These are phyloP conservation scores for Gonapodya sp. DNA, from an alignment of 192 early-diverging fungal genomes.

Conservation along the genomic window DNA sequence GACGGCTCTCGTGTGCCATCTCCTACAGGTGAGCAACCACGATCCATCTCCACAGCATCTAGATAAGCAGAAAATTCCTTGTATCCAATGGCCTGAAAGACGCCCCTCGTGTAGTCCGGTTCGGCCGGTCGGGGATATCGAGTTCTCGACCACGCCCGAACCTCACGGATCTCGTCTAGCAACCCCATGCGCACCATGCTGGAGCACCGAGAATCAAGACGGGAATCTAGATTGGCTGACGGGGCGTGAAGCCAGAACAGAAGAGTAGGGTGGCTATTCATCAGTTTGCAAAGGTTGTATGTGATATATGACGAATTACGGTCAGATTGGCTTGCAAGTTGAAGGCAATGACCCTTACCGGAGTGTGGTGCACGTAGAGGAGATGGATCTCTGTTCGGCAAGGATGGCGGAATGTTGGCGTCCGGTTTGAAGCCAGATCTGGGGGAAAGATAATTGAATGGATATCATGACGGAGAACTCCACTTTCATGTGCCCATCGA, in stretches of 20 bases:
- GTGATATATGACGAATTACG: not conserved
- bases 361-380: not conserved
- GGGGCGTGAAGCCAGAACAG: constrained; percentile 88
- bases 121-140: not conserved
- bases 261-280: constrained; percentile 51
- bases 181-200: constrained; percentile 67
- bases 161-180: constrained; percentile 32
- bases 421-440: not conserved
- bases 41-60: constrained; percentile 9
- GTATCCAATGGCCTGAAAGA: constrained; percentile 77
- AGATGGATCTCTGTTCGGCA: not conserved
- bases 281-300: not conserved
- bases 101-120: constrained; percentile 44
- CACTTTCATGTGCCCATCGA: no score
- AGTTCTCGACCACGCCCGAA: not conserved
- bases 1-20: not conserved
- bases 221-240: constrained; percentile 47
- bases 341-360: not conserved
- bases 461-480: no score
- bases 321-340: not conserved
- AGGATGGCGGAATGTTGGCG: not conserved
- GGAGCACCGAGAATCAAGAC: constrained; percentile 76
- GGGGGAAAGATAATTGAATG: not conserved
- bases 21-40: constrained; percentile 16
- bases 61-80: constrained; percentile 80